Conservation (phyloP, 345 rosid species). For the Kernera saxatilis region DNA sequence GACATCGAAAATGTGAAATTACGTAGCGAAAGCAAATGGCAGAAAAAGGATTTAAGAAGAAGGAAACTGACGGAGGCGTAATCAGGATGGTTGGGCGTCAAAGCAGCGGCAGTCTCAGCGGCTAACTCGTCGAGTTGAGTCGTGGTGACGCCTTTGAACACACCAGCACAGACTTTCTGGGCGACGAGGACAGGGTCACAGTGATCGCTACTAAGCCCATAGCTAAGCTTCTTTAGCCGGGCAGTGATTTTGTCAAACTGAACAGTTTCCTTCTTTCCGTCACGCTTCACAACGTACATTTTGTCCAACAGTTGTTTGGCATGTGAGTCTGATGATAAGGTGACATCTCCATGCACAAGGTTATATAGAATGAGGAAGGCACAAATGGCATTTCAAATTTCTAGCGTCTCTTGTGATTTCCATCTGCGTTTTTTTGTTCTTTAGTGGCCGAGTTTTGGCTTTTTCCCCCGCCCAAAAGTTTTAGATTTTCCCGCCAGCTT, state of each 20-base stretch:
- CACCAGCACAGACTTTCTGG: conserved; percentile 99
- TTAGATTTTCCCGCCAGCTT: conserved; percentile 33
- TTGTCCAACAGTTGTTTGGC: conserved; percentile 34
- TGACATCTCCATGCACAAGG: not conserved
- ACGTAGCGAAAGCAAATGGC: not conserved
- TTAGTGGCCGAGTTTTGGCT: not conserved
- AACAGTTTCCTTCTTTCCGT: conserved; percentile 86
- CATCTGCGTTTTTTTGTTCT: not conserved
- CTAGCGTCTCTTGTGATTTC: not conserved
- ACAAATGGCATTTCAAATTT: not conserved
- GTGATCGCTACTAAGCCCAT: conserved; percentile 87
- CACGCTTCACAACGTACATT: conserved; percentile 95
- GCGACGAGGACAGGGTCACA: conserved; percentile 94
- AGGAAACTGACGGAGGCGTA: conserved; percentile 72
- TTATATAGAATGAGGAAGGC: not conserved
- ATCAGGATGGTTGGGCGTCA: conserved; percentile 96
- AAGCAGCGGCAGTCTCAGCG: conserved; percentile 93
- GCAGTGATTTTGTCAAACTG: conserved; percentile 98
- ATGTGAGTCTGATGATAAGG: not conserved
- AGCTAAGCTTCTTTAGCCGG: conserved; percentile 85
- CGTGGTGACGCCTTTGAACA: conserved; percentile 94
- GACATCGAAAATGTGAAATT: not conserved
- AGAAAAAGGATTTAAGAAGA: not conserved
- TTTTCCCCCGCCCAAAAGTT: not conserved
- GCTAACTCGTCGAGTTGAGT: conserved; percentile 97